Percentiles rank a stretch among this genome's conserved stretches.
Conservation (phyloP, 192 early-diverging fungal species). For the Chytriomyces sp. region DNA sequence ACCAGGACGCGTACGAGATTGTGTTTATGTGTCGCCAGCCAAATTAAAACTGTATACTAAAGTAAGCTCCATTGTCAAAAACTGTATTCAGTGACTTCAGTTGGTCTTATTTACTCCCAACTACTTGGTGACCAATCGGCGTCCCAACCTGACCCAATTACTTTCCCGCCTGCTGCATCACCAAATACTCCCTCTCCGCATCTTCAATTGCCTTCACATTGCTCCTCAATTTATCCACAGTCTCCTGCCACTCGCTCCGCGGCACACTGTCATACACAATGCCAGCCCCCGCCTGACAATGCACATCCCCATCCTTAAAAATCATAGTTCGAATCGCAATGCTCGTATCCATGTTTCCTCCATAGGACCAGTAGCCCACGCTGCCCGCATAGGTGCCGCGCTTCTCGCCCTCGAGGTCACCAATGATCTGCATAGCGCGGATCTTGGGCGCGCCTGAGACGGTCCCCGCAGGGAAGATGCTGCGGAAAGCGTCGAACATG, state of each 20-base stretch:
- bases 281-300: slow-evolving; percentile 95
- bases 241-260: slow-evolving; percentile 92
- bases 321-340: slow-evolving; percentile 99
- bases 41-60: too few species aligned
- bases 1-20: too few species aligned
- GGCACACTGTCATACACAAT: slow-evolving; percentile 96
- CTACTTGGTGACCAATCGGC: too few species aligned
- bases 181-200: slow-evolving; percentile 67
- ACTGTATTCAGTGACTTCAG: too few species aligned
- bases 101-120: too few species aligned
- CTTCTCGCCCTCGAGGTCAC: slow-evolving; percentile 85
- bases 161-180: slow-evolving; percentile 32
- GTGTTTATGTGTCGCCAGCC: too few species aligned
- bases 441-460: slow-evolving; percentile 98
- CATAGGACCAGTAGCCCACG: slow-evolving; percentile 94
- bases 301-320: slow-evolving; percentile 93
- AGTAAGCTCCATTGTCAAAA: too few species aligned
- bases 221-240: slow-evolving; percentile 90
- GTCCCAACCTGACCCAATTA: too few species aligned
- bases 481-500: slow-evolving; percentile 92
- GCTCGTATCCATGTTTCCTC: slow-evolving; percentile 92
- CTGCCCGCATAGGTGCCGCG: slow-evolving; percentile 77
- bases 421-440: slow-evolving; percentile 93
- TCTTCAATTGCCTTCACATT: slow-evolving; percentile 85
- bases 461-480: slow-evolving; percentile 98